Conservation (phyloP, 768 basidiomycete species). For the Symmetrospora coprosmae region DNA sequence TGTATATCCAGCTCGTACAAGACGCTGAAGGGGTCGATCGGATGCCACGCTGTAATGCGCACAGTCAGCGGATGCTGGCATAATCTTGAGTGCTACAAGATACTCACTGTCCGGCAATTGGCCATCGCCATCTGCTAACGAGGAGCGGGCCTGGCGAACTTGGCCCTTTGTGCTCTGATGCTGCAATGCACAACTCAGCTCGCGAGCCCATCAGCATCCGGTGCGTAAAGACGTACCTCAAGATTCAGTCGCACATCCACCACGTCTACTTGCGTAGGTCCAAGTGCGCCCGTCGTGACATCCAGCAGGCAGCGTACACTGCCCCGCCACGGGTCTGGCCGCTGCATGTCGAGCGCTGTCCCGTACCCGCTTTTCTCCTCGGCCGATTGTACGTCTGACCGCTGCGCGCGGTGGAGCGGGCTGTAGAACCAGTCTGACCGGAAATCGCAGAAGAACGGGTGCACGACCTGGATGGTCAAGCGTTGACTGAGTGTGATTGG, state of each 20-base stretch:
- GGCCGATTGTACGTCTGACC: too few species aligned
- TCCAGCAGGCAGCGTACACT: slow-evolving; percentile 46
- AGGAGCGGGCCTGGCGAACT: too few species aligned
- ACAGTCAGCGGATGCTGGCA: background rate
- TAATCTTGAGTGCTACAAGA: background rate
- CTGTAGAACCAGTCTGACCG: too few species aligned
- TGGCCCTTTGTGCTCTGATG: too few species aligned
- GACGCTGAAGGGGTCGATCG: background rate
- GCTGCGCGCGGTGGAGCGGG: too few species aligned
- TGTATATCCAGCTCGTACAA: slow-evolving; percentile 37
- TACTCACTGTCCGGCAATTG: slow-evolving; percentile 6
- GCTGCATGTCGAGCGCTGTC: slow-evolving; percentile 45
- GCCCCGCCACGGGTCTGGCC: slow-evolving; percentile 45
- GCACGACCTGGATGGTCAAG: slow-evolving; percentile 52
- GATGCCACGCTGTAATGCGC: slow-evolving; percentile 40
- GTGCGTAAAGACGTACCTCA: slow-evolving; percentile 45
- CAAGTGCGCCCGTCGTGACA: slow-evolving; percentile 45
- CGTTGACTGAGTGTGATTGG: slow-evolving; percentile 54
- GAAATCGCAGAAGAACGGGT: slow-evolving; percentile 48
- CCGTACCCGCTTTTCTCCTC: too few species aligned
- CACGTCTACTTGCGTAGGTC: slow-evolving; percentile 49
- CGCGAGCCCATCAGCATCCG: too few species aligned
- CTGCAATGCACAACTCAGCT: too few species aligned
- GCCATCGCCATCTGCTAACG: background rate
- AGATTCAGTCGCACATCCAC: slow-evolving; percentile 43